These are phyloP conservation scores for Agarophyton chilense DNA, from an alignment of 23 red algal genomes.

Conservation along the genomic window DNA sequence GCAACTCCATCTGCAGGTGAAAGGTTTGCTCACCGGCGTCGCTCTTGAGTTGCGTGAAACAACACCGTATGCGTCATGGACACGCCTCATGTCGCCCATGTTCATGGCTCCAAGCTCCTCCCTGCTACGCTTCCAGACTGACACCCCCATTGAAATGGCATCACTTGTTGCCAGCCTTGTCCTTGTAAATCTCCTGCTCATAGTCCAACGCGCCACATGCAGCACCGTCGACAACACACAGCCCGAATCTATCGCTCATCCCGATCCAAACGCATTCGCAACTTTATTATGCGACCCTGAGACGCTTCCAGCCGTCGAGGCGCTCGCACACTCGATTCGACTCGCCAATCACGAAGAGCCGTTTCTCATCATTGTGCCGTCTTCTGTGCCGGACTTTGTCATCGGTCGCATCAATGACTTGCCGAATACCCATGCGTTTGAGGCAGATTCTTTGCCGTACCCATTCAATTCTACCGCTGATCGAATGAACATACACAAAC, in stretches of 20 bases:
- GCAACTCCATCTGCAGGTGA: neutral
- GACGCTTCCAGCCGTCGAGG: conserved; percentile 76
- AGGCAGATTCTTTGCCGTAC: conserved; percentile 60
- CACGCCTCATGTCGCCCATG: neutral
- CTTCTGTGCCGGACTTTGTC: conserved; percentile 35
- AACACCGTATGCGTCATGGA: neutral
- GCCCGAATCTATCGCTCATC: neutral
- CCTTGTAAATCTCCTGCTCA: neutral
- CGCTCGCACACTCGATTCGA: conserved; percentile 59
- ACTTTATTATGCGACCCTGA: conserved; percentile 79
- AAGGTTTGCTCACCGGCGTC: neutral
- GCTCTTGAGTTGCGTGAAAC: neutral
- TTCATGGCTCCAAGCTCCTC: neutral
- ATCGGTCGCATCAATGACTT: conserved; percentile 54
- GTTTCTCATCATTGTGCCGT: conserved; percentile 62
- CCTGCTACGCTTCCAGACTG: neutral
- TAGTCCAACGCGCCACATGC: neutral
- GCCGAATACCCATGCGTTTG: conserved; percentile 53
- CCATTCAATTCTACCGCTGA: conserved; percentile 75
- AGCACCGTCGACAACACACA: neutral
- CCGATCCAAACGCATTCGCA: conserved; percentile 64
- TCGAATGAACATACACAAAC: conserved; percentile 84
- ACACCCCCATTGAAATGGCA: neutral
- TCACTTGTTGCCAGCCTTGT: neutral
- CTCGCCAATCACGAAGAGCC: conserved; percentile 55